phyloP scores from a whole-genome alignment of 768 basidiomycete species.

The Leccinellum rugosiceps region DNA sequence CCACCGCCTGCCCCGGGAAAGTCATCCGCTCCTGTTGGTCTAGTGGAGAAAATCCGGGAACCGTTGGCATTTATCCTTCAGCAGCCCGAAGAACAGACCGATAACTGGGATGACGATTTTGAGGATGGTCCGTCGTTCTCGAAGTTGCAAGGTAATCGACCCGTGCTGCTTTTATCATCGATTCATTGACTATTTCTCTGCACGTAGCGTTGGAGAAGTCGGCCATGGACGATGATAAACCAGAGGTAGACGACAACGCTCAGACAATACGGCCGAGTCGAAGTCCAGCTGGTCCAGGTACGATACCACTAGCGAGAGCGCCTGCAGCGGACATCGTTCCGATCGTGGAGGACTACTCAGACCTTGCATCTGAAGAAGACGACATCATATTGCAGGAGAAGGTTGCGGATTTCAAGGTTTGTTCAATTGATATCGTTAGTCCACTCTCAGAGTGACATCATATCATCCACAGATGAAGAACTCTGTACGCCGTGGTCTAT shows the following conservation, averaged over 20 bases:
- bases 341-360: slow-evolving; percentile 90
- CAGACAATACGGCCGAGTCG: slow-evolving; percentile 75
- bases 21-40: slow-evolving; percentile 24
- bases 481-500: slow-evolving; percentile 67
- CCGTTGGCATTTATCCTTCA: slow-evolving; percentile 66
- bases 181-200: background rate
- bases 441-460: background rate
- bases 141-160: slow-evolving; percentile 61
- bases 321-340: slow-evolving; percentile 61
- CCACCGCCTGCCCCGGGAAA: slow-evolving; percentile 17
- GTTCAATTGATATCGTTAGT: slow-evolving; percentile 7
- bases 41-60: slow-evolving; percentile 41
- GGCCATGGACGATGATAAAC: slow-evolving; percentile 52
- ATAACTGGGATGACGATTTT: slow-evolving; percentile 99
- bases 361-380: slow-evolving; percentile 78
- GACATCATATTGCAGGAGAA: slow-evolving; percentile 69
- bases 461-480: slow-evolving; percentile 57
- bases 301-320: slow-evolving; percentile 54
- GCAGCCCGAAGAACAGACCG: slow-evolving; percentile 80
- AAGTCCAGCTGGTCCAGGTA: slow-evolving; percentile 56
- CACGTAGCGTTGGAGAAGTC: slow-evolving; percentile 60
- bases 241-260: slow-evolving; percentile 65
- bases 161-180: background rate
- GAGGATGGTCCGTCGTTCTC: slow-evolving; percentile 88
- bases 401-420: slow-evolving; percentile 80